Evolutionary conservation across 495 filamentous ascomycete species (phyloP).

Genomic region (Xanthoparmelia taractica): DNA sequence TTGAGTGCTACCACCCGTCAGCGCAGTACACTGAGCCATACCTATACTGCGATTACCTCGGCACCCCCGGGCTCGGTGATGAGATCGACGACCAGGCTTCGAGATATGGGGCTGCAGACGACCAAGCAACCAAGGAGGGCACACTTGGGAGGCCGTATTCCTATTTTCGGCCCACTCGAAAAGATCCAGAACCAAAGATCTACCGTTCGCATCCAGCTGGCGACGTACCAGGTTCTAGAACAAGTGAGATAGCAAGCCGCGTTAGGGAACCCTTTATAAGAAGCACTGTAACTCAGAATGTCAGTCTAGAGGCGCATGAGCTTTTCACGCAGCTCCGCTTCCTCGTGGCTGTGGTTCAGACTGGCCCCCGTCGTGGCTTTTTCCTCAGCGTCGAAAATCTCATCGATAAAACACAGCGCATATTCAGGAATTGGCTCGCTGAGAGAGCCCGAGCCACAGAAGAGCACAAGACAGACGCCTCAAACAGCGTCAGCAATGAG

Average conservation of each 20-base stretch:
- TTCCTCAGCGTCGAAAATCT: constrained; percentile 56
- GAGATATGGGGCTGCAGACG: constrained; percentile 36
- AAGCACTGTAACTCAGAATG: constrained; percentile 45
- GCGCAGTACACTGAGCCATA: constrained; percentile 61
- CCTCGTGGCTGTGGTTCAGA: constrained; percentile 58
- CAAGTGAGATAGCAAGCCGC: constrained; percentile 22
- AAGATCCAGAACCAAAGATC: constrained; percentile 38
- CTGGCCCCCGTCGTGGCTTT: constrained; percentile 49
- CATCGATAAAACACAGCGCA: constrained; percentile 50
- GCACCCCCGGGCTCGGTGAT: constrained; percentile 45
- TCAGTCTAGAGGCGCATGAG: constrained; percentile 60
- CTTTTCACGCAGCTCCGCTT: constrained; percentile 65
- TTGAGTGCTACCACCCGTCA: constrained; percentile 71
- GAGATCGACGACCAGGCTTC: constrained; percentile 33
- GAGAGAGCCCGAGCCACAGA: constrained; percentile 26
- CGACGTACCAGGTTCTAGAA: constrained; percentile 35
- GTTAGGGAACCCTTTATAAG: constrained; percentile 21
- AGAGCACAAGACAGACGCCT: constrained; percentile 14
- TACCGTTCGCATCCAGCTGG: constrained; percentile 33
- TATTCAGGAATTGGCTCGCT: constrained; percentile 65
- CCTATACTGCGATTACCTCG: constrained; percentile 60
- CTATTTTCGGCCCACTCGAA: constrained; percentile 52
- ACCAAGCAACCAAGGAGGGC: constrained; percentile 21
- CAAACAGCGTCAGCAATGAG: background rate
- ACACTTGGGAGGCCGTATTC: constrained; percentile 44